These are phyloP conservation scores for Penicillium sp. DNA, from an alignment of 2,329 filamentous ascomycete species.

Conservation along the genomic window DNA sequence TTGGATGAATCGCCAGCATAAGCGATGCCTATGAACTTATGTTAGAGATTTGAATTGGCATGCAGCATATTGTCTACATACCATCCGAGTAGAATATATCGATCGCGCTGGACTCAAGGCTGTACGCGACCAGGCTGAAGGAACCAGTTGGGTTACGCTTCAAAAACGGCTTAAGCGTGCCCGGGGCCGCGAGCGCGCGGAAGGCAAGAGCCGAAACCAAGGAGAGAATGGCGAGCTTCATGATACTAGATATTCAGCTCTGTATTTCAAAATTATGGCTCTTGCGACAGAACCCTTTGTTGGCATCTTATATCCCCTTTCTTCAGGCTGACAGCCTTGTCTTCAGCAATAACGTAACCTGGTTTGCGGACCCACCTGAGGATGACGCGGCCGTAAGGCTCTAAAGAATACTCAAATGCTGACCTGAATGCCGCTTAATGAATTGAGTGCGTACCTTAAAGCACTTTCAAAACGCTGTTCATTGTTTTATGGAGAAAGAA, in stretches of 20 bases:
- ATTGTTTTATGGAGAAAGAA: neutral
- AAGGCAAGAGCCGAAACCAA: constrained; percentile 14
- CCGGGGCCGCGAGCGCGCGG: constrained; percentile 7
- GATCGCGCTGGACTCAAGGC: constrained; percentile 6
- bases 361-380: neutral
- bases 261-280: neutral
- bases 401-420: constrained; percentile 1
- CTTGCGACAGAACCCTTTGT: neutral
- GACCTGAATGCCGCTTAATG: neutral
- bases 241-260: neutral
- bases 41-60: neutral
- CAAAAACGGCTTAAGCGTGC: constrained; percentile 5
- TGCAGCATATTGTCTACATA: neutral
- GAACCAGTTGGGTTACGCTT: constrained; percentile 22
- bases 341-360: neutral
- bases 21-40: constrained; percentile 19
- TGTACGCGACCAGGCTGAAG: constrained; percentile 25
- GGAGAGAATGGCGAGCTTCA: constrained; percentile 17
- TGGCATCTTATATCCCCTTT: constrained; percentile 4
- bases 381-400: constrained; percentile 6
- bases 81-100: constrained; percentile 26
- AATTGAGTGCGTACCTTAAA: neutral
- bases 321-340: neutral
- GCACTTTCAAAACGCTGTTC: neutral
- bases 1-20: constrained; percentile 24